Base-by-base conservation (phyloP, 495 filamentous ascomycete genomes). In the Paragyromitra xinjiangensis region DNA sequence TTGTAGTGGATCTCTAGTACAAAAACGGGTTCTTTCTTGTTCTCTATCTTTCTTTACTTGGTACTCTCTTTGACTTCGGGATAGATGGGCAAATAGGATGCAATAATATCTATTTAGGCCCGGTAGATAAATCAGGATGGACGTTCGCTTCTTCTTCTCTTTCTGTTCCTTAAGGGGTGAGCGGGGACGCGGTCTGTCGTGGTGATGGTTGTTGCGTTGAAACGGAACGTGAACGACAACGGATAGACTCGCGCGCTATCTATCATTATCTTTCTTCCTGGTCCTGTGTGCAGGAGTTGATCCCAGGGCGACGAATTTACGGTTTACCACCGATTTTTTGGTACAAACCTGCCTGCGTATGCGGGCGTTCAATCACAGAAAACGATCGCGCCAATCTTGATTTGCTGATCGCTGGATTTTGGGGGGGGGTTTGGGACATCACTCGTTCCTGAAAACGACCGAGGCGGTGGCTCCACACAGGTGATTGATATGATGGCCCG, bases 391-490 rank as follows among this genome's bases (percentile, higher is more conserved):
- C 73, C 58, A 74, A 74, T 74, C 71, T 74, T 66, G 63, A 53
- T 62, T 62, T 63, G 56, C 56, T 19, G 72, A 69, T 75, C 72
- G 24, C 44, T 69, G 37, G 22, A 59, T 73, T 71, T 66, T 40
- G 19, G 19, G 19, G 19, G 19, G 19, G 68, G 51, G 53, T 77
- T 53, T 77, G 61, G 61, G 61, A 64, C 74, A 77, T 77, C 69
- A 77, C 74, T 73, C 24, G 74, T 77, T 77, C 73, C 73, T 72
- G 73, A 29, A 45, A 45, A 50, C 48, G 53, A 29, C 64, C 63
- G 59, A 73, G 69, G 61, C 62, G 58, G 74, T 73, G 74, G 69
- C 74, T 65, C 74, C 69, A 77, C 53, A 77, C 59, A 72, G 19
- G 74, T 40, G 40, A 44, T 39, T n/a, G 68, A 50, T 64, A 62